Conservation (phyloP, 1,284 basidiomycete species). For the Ustilago cynodontis region DNA sequence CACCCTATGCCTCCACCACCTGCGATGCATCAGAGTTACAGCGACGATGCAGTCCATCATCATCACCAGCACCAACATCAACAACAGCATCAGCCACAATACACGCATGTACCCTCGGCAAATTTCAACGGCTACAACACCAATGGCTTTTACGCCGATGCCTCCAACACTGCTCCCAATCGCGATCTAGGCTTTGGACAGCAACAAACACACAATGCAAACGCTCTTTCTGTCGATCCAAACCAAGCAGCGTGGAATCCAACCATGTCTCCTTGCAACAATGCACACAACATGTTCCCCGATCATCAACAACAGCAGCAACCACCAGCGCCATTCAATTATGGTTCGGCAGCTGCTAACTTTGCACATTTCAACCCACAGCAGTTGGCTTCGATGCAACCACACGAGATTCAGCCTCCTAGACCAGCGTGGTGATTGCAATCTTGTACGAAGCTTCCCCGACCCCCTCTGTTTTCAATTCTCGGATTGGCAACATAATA, state of each 20-base stretch:
- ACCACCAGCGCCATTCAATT: conserved; percentile 24
- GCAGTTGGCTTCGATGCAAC: conserved; percentile 28
- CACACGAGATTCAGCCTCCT: conserved; percentile 44
- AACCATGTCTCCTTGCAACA: conserved; percentile 21
- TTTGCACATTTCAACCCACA: conserved; percentile 49
- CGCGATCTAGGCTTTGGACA: conserved; percentile 1
- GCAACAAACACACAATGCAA: not conserved
- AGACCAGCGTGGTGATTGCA: conserved; percentile 32
- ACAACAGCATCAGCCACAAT: conserved; percentile 37
- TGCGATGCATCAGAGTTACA: conserved; percentile 41
- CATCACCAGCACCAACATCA: conserved; percentile 47
- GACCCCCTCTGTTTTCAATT: too few relatives aligned
- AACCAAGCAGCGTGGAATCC: conserved; percentile 32
- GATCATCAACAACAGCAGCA: conserved; percentile 17
- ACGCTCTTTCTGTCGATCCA: conserved; percentile 17
- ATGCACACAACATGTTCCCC: conserved; percentile 30
- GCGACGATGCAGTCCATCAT: conserved; percentile 36
- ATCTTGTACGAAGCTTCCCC: too few relatives aligned
- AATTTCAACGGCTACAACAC: conserved; percentile 28
- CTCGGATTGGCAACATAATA: too few relatives aligned
- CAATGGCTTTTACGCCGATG: conserved; percentile 24
- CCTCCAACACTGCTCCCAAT: conserved; percentile 8
- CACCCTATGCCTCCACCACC: conserved; percentile 38
- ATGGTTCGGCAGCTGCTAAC: conserved; percentile 14
- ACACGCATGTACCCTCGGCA: conserved; percentile 37